Percentiles rank a stretch among this genome's conserved stretches.
Conservation (phyloP, 1,284 basidiomycete genomes). For the Ustilago lituana region DNA sequence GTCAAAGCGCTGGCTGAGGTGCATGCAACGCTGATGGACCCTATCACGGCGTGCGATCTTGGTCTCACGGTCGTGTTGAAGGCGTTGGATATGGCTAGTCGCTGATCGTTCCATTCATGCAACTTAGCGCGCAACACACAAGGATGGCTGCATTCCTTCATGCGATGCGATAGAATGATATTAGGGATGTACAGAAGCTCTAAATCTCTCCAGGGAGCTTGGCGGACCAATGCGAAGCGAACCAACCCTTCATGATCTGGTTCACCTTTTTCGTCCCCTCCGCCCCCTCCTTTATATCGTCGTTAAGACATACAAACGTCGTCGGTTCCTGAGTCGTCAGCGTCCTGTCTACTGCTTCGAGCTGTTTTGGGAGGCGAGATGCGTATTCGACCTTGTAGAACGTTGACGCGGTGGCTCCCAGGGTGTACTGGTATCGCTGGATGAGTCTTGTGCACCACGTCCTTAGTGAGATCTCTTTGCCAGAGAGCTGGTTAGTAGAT, state of each 20-base stretch:
- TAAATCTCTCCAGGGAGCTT: conserved; percentile 24
- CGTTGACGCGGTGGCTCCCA: conserved; percentile 35
- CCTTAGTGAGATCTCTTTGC: conserved; percentile 8
- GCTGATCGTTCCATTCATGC: conserved; percentile 7
- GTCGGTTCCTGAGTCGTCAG: conserved; percentile 9
- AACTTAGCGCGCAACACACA: too few relatives aligned
- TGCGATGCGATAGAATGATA: neutral
- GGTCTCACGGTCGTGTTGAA: conserved; percentile 53
- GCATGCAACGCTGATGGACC: conserved; percentile 56
- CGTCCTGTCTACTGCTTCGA: conserved; percentile 26
- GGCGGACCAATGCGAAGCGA: conserved; percentile 19
- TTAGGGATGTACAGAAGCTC: too few relatives aligned
- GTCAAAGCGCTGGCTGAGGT: conserved; percentile 58
- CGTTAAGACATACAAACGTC: conserved; percentile 48
- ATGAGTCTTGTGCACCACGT: conserved; percentile 41
- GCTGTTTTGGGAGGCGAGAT: conserved; percentile 16
- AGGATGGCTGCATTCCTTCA: too few relatives aligned
- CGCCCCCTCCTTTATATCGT: conserved; percentile 42
- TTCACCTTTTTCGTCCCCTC: conserved; percentile 30
- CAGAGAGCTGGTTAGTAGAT: neutral
- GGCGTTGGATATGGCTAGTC: conserved; percentile 54
- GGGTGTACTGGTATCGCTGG: conserved; percentile 38
- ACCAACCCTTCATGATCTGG: conserved; percentile 39
- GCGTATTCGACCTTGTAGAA: conserved; percentile 51
- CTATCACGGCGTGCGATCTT: conserved; percentile 49